Conservation (phyloP, 331 rosid species). For the Rosa hybrid region DNA sequence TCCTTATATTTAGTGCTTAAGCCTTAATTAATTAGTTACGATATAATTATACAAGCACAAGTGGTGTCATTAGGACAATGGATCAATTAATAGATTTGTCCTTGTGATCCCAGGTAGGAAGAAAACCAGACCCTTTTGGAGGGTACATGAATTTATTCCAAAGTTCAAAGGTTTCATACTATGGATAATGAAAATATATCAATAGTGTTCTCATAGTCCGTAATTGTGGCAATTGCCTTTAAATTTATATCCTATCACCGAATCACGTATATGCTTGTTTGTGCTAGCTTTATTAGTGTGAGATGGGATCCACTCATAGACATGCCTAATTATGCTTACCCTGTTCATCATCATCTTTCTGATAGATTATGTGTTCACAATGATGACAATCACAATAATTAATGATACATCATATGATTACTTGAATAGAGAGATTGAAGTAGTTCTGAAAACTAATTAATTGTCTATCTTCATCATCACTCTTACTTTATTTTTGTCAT, state of each 20-base stretch:
- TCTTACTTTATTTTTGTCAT: background rate
- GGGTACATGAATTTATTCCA: background rate
- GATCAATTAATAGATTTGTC: constrained; percentile 11
- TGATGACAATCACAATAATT: constrained; percentile 21
- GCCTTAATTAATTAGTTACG: background rate
- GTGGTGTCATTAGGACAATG: constrained; percentile 11
- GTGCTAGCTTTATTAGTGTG: background rate
- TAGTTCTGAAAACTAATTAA: background rate
- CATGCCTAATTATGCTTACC: constrained; percentile 11
- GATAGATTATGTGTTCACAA: constrained; percentile 4
- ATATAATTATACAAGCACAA: background rate
- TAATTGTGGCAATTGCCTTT: background rate
- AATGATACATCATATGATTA: background rate
- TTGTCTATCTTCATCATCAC: background rate
- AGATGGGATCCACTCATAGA: constrained; percentile 22
- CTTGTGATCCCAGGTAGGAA: constrained; percentile 24
- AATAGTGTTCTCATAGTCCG: background rate
- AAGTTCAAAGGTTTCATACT: constrained; percentile 7
- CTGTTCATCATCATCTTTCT: constrained; percentile 4
- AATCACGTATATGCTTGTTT: background rate
- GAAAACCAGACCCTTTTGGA: constrained; percentile 14
- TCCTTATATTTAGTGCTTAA: background rate
- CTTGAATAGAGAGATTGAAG: background rate
- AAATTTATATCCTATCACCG: no score
- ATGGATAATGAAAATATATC: background rate